A percentile compares a stretch with the other conserved stretches of the same genome.
Evolutionary conservation across 805 yeast species (phyloP).

Genomic region (Saturnispora serradocipensis): DNA sequence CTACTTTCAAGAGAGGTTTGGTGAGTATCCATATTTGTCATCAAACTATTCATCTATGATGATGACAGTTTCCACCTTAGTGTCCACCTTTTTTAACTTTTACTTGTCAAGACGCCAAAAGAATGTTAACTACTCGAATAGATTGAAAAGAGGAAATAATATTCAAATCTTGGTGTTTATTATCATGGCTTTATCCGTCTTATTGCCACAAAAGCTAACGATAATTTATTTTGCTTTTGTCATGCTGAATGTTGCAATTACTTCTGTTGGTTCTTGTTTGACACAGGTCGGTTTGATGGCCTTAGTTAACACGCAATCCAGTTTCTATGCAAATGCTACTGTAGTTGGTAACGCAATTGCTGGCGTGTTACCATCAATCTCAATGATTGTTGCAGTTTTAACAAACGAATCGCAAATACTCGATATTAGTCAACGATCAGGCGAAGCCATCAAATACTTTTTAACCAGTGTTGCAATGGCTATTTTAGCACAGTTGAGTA

Average conservation of each 20-base stretch:
- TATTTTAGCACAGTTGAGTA: conserved; percentile 13
- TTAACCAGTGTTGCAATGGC: conserved; percentile 22
- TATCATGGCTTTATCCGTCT: conserved; percentile 44
- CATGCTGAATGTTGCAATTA: conserved; percentile 52
- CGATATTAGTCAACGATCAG: conserved; percentile 16
- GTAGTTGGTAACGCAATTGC: conserved; percentile 95
- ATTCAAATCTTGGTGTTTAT: conserved; percentile 51
- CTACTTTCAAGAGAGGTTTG: conserved; percentile 60
- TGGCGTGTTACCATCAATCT: conserved; percentile 82
- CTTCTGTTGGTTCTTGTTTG: conserved; percentile 69
- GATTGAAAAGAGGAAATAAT: conserved; percentile 54
- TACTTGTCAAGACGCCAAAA: conserved; percentile 58
- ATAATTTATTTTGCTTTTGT: conserved; percentile 39
- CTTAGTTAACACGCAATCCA: conserved; percentile 65
- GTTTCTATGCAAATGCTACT: conserved; percentile 75
- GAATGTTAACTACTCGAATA: conserved; percentile 43
- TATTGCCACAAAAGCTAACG: conserved; percentile 27
- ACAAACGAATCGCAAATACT: conserved; percentile 10
- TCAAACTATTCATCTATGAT: conserved; percentile 66
- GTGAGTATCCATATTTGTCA: conserved; percentile 39
- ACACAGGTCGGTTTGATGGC: conserved; percentile 92
- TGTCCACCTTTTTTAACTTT: conserved; percentile 51
- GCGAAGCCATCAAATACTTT: conserved; percentile 32
- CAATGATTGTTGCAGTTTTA: conserved; percentile 46
- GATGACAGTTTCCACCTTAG: conserved; percentile 77